Base-by-base conservation (phyloP, 2,329 filamentous ascomycete genomes). In the Fusarium sacchari region DNA sequence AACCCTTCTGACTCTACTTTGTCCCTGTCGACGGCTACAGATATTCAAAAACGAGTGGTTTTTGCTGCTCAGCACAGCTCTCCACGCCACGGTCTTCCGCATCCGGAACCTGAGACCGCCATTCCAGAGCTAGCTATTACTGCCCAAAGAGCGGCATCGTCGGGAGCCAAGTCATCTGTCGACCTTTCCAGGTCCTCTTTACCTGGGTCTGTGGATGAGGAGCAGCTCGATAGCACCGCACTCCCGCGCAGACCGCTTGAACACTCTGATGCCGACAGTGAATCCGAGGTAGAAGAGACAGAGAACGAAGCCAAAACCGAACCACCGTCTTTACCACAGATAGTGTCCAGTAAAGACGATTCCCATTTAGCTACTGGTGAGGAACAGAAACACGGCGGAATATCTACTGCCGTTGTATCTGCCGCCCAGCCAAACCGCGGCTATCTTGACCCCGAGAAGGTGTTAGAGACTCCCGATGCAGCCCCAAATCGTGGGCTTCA, bases 221-320 rank as follows among this genome's bases (percentile, higher is more conserved):
- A 60, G 47, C 52, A 49, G 18, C 30, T 47, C n/a, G n/a, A 24
- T 22, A 24, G 60, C 14, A 22, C n/a, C 17, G 24, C n/a, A 28
- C 36, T 36, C 12, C 44, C 34, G 2, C 40, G 46, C 44, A 34
- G n/a, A 49, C 24, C 32, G 12, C 39, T 20, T 20, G 44, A 40
- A 17, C 39, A 34, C n/a, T 49, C 42, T 15, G 64, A 69, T 30
- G 26, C 56, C 20, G 69, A 72, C 6, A 72, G 50, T 28, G 69
- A 72, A 26, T 36, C 53, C 15, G 47, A 72, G 44, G 52, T 17
- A 43, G 56, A 61, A 18, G 28, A 30, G 22, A 37, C 26, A 20
- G 44, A 72, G 24, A 43, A 34, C 28, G 44, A 43, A 30, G 34
- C 34, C 26, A 42, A 60, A 30, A 36, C 22, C 13, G 60, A 43